These are phyloP conservation scores for Suhomyces faveliae DNA, from an alignment of 805 yeast genomes.

Conservation along the genomic window DNA sequence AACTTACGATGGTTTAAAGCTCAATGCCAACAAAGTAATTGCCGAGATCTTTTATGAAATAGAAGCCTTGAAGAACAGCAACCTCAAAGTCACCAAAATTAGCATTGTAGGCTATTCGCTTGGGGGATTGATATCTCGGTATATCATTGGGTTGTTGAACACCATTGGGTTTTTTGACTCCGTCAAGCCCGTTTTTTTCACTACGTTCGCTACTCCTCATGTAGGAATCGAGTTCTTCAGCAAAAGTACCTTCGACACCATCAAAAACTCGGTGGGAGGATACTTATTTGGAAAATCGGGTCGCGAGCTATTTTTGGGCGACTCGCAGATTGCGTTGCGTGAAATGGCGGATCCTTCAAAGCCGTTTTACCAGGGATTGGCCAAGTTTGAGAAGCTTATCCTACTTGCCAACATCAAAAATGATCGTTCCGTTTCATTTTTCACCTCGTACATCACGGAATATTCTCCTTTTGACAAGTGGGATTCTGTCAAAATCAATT, in stretches of 20 bases:
- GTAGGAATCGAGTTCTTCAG: conserved; percentile 41
- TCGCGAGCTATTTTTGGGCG: conserved; percentile 33
- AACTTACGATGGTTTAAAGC: conserved; percentile 41
- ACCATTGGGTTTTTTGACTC: conserved; percentile 35
- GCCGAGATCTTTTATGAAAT: conserved; percentile 40
- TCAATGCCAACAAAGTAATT: conserved; percentile 35
- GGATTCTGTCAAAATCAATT: conserved; percentile 47
- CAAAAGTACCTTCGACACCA: conserved; percentile 28
- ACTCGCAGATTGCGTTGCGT: conserved; percentile 45
- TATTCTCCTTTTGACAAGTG: conserved; percentile 69
- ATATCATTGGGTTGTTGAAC: conserved; percentile 37
- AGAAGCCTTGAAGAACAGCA: conserved; percentile 33
- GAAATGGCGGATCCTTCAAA: conserved; percentile 53
- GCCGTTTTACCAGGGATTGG: conserved; percentile 54
- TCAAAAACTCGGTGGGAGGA: conserved; percentile 34
- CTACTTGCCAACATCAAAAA: conserved; percentile 72
- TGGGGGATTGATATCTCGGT: conserved; percentile 43
- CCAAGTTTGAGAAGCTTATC: conserved; percentile 53
- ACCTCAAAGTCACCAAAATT: conserved; percentile 31
- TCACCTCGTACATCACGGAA: conserved; percentile 73
- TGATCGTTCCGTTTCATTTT: conserved; percentile 87
- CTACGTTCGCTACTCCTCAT: conserved; percentile 47
- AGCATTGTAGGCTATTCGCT: conserved; percentile 43
- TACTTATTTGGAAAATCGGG: conserved; percentile 40
- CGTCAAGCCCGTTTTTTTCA: conserved; percentile 37